Conservation (phyloP, 139 green algal genomes). For the Ettlia oleoabundans region DNA sequence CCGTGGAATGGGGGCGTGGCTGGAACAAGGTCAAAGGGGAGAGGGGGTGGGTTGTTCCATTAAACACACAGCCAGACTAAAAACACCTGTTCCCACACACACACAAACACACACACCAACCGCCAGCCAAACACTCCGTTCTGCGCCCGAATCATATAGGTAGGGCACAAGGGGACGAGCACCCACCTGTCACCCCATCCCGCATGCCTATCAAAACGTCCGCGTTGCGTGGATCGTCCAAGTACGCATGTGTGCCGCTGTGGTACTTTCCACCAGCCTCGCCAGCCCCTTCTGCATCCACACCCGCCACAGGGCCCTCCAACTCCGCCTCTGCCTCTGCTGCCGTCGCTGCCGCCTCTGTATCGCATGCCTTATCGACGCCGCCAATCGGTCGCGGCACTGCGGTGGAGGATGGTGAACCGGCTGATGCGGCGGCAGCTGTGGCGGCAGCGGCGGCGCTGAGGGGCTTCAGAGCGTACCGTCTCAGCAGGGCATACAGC, state of each 20-base stretch:
- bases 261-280: not conserved
- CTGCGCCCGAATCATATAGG: too few species aligned
- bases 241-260: conserved; percentile 64
- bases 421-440: too few species aligned
- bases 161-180: too few species aligned
- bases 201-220: conserved; percentile 75
- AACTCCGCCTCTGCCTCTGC: not conserved
- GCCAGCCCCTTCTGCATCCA: not conserved
- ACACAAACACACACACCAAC: too few species aligned
- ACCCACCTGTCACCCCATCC: conserved; percentile 59
- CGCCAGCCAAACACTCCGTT: too few species aligned
- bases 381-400: not conserved
- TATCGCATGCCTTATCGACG: too few species aligned
- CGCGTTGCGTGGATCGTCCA: conserved; percentile 63
- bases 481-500: conserved; percentile 57
- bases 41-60: too few species aligned
- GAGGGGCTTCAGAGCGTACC: conserved; percentile 44
- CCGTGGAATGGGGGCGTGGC: not conserved
- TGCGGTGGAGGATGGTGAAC: too few species aligned
- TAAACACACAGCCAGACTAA: too few species aligned
- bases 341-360: not conserved
- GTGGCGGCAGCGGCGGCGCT: too few species aligned
- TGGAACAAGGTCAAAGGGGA: too few species aligned
- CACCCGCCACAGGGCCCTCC: not conserved
- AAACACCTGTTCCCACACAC: too few species aligned